Evolutionary conservation across 768 basidiomycete species (phyloP), one percentile per base, ranked within the genome.

Genomic region (Leucosporidium yakuticum): DNA sequence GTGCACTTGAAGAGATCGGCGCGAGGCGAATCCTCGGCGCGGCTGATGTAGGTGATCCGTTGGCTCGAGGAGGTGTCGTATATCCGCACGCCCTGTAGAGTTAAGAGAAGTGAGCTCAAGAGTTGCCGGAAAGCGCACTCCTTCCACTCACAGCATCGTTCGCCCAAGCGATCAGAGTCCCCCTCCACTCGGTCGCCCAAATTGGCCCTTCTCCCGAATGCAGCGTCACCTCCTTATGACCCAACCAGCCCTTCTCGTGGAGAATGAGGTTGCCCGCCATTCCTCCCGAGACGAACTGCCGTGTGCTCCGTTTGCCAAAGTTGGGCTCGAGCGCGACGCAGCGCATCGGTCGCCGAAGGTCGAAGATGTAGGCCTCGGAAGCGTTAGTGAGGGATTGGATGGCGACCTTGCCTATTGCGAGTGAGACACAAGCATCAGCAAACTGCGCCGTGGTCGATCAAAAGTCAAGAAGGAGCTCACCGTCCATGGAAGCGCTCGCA

Each of bases 171-270:
- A 97, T 91, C 36, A 96, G 81, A 58, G 84, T 84, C 2, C 86
- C 87, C 74, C 86, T 82, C 96, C 96, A 98, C 65, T 88, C 84
- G 15, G 87, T 85, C 61, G 87, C 86, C 92, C 93, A 97, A 62
- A 99, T 90, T 0, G 96, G 91, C 17, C 95, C 96, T 79, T 98
- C 96, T 6, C 88, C 89, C 47, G 81, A 82, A 75, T 92, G 88
- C 21, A 76, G 49, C 9, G 87, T 78, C 0, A 87, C 90, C 77
- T 95, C 93, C 75, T 90, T 96, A 75, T 96, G 90, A 0, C 95
- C 93, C 2, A 97, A 80, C 94, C 96, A 97, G 9, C 93, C 90
- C 77, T 96, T 97, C 81, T 97, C 95, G 70, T 89, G 85, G 73
- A 96, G 74, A n/a, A 90, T 81, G 32, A 99, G 80, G 27, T 83